Evolutionary conservation across 805 yeast species (phyloP).

Genomic region (Starmerella riodocensis): DNA sequence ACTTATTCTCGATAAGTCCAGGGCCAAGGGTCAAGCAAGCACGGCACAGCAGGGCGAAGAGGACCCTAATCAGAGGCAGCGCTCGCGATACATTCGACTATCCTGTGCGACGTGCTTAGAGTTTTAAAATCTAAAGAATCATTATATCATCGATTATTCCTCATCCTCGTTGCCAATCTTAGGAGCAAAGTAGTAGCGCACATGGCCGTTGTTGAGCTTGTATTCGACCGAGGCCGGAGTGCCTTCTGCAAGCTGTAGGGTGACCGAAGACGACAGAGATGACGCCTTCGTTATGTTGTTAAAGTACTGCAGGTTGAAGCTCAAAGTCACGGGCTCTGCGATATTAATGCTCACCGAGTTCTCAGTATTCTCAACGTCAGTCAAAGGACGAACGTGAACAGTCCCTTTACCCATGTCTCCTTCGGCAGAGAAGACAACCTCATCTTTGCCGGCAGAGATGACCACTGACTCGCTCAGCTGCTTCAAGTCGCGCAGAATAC

Average conservation of each 20-base stretch:
- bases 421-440: conserved; percentile 76
- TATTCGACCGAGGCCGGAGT: conserved; percentile 92
- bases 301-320: conserved; percentile 85
- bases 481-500: conserved; percentile 75
- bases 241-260: conserved; percentile 75
- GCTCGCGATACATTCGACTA: too few relatives aligned
- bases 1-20: background rate
- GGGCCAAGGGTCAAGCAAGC: background rate
- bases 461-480: conserved; percentile 78
- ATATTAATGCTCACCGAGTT: conserved; percentile 62
- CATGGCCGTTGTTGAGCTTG: conserved; percentile 78
- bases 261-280: conserved; percentile 58
- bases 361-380: conserved; percentile 65
- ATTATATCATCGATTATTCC: too few relatives aligned
- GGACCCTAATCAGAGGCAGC: too few relatives aligned
- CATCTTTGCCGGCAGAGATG: conserved; percentile 78
- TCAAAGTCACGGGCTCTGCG: conserved; percentile 73
- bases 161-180: conserved; percentile 62
- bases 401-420: conserved; percentile 88
- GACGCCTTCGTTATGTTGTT: conserved; percentile 87
- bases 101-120: too few relatives aligned
- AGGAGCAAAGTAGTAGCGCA: conserved; percentile 94
- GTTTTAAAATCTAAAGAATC: too few relatives aligned
- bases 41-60: too few relatives aligned
- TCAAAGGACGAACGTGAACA: conserved; percentile 70